These are phyloP conservation scores for Ogataea nitratoaversa DNA, from an alignment of 805 yeast genomes.

Conservation along the genomic window DNA sequence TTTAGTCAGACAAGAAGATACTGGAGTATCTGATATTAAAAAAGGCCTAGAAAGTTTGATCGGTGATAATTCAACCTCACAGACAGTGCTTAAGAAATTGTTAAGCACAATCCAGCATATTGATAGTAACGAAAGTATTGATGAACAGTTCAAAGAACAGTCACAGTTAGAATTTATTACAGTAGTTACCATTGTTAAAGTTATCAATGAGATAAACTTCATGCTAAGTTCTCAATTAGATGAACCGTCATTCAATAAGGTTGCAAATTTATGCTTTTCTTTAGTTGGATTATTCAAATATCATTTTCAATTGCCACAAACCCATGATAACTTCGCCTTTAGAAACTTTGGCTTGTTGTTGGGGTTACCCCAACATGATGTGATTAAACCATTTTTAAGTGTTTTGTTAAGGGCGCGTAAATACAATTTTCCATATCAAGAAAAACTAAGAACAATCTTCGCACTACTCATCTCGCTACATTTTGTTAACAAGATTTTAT, in stretches of 20 bases:
- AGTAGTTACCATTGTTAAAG: conserved; percentile 20
- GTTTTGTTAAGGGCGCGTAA: conserved; percentile 12
- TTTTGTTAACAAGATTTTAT: conserved; percentile 16
- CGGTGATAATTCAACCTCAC: too few relatives aligned
- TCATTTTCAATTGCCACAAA: conserved; percentile 24
- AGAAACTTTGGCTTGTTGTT: conserved; percentile 24
- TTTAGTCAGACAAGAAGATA: conserved; percentile 5
- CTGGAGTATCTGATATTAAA: conserved; percentile 4
- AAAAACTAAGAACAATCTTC: conserved; percentile 19
- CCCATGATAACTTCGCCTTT: conserved; percentile 23
- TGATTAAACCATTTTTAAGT: conserved; percentile 11
- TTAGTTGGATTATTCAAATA: conserved; percentile 20
- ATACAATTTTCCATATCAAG: conserved; percentile 14
- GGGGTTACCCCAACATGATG: conserved; percentile 4
- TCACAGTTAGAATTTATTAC: conserved; percentile 25
- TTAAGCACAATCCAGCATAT: neutral
- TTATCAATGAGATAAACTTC: conserved; percentile 10
- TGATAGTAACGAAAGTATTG: conserved; percentile 2
- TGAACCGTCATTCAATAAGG: conserved; percentile 11
- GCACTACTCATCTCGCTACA: conserved; percentile 20
- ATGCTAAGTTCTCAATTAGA: conserved; percentile 9
- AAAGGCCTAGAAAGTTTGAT: conserved; percentile 8
- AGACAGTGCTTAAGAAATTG: conserved; percentile 5
- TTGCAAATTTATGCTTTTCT: conserved; percentile 12
- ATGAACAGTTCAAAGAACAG: conserved; percentile 4